Evolutionary conservation across 345 rosid genomes (phyloP), one percentile per base, ranked within the genome.

Genomic region (Clarkia xantiana): DNA sequence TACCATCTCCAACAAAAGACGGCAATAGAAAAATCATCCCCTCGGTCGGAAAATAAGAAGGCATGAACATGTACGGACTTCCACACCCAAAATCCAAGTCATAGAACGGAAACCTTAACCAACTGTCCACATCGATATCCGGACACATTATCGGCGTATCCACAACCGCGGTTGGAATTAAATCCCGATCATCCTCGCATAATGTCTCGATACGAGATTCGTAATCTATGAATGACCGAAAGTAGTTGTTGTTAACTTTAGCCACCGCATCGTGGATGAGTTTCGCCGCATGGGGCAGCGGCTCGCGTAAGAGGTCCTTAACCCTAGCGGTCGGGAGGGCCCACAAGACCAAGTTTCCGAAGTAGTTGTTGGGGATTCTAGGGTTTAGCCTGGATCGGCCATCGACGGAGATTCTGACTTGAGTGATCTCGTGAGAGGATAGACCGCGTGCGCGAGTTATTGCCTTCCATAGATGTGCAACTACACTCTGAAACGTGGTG

Each of bases 271-370:
- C 63, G 10, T 56, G 59, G 45, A 61, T 61, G 40, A 69, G 50
- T 49, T 44, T 60, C 0, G 74, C 49, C 0, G 69, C 67, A 4
- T 64, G 47, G 5, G 58, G 11, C 34, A 64, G 16, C 5, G 63
- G 65, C 56, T 68, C 43, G 6, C 39, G 17, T 41, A 63, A 12
- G 2, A 59, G 53, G 45, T 68, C 68, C 51, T 59, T 52, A 16
- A 65, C 71, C 44, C 49, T 62, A 20, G 65, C 52, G 20, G 38
- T 58, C 1, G 63, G 67, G 9, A 59, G 53, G 25, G 75, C 68
- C 71, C 67, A 65, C 0, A 70, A 53, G 42, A 65, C 75, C 47
- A 65, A 56, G 60, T 70, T 70, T 9, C 75, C 75, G 9, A 70
- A 69, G 61, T 70, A 70, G 18, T 65, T 58, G 55, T 62, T 58